Percentiles rank a stretch among this genome's conserved stretches.
Conservation (phyloP, 2,329 filamentous ascomycete species). For the Apiospora sp. region DNA sequence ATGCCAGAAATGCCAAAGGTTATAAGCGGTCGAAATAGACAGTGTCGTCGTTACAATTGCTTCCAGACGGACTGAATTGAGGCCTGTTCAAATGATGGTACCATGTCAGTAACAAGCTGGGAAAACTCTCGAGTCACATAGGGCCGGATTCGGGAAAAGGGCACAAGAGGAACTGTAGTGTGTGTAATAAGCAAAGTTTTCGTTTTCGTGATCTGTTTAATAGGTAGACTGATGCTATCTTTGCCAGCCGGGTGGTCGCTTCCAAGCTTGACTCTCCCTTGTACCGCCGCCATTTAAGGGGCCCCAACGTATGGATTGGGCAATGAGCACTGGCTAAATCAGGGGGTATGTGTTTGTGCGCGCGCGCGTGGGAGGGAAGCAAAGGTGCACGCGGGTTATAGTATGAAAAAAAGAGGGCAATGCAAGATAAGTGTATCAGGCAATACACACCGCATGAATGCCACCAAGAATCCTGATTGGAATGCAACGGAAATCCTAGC, state of each 20-base stretch:
- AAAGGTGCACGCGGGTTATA: neutral
- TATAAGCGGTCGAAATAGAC: constrained; percentile 8
- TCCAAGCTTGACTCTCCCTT: constrained; percentile 3
- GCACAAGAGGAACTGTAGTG: neutral
- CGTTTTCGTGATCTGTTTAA: constrained; percentile 20
- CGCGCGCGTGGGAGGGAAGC: neutral
- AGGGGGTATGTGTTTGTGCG: neutral
- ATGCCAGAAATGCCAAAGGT: neutral
- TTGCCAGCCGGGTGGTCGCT: constrained; percentile 10
- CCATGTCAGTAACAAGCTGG: constrained; percentile 17
- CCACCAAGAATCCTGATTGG: constrained; percentile 27
- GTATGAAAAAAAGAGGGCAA: neutral
- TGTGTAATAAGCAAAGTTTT: constrained; percentile 20
- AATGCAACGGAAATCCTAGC: constrained; percentile 11
- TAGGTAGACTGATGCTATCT: constrained; percentile 13
- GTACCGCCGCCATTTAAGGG: constrained; percentile 14
- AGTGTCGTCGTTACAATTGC: constrained; percentile 12
- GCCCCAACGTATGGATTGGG: constrained; percentile 3
- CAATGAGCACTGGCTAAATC: constrained; percentile 16
- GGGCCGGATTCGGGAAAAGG: constrained; percentile 7
- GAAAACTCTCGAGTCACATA: constrained; percentile 9
- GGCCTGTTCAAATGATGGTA: neutral
- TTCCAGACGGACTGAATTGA: constrained; percentile 10
- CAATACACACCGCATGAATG: constrained; percentile 39
- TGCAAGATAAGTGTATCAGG: constrained; percentile 24